Percentiles rank a stretch among this genome's conserved stretches.
phyloP scores from a whole-genome alignment of 345 rosid genomes.

The Lepidium africanum region DNA sequence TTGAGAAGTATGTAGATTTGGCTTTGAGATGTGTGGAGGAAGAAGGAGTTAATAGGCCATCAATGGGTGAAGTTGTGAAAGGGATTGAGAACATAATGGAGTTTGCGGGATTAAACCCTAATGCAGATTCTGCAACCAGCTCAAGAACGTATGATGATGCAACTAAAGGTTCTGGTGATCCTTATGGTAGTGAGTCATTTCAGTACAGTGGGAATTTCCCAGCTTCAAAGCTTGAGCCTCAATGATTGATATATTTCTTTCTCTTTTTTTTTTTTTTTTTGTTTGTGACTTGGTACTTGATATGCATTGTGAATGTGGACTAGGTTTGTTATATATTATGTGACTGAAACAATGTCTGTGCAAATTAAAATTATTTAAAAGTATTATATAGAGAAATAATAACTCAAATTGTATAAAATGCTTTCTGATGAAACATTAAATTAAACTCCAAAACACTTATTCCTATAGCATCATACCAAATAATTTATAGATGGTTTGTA shows the following conservation, averaged over 20 bases:
- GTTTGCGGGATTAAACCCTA: constrained; percentile 52
- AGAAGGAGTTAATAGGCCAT: constrained; percentile 50
- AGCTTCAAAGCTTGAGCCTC: constrained; percentile 39
- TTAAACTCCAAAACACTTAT: too few species aligned
- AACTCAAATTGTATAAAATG: too few species aligned
- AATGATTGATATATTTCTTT: constrained; percentile 16
- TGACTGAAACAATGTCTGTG: too few species aligned
- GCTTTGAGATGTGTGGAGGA: constrained; percentile 63
- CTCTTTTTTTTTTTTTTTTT: background rate
- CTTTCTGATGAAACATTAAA: too few species aligned
- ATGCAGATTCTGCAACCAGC: constrained; percentile 43
- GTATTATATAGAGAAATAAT: too few species aligned
- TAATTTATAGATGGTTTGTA: too few species aligned
- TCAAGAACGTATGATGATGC: constrained; percentile 45
- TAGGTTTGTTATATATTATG: too few species aligned
- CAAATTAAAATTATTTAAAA: too few species aligned
- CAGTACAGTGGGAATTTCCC: constrained; percentile 38
- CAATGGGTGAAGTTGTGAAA: constrained; percentile 70
- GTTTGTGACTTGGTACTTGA: background rate
- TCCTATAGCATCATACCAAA: too few species aligned
- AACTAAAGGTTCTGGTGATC: constrained; percentile 30
- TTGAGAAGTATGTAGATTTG: constrained; percentile 52
- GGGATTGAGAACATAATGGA: constrained; percentile 68
- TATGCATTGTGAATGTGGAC: background rate
- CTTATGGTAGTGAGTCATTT: constrained; percentile 35